phyloP scores from a whole-genome alignment of 78 protist species.

The Emiliania huxleyi region DNA sequence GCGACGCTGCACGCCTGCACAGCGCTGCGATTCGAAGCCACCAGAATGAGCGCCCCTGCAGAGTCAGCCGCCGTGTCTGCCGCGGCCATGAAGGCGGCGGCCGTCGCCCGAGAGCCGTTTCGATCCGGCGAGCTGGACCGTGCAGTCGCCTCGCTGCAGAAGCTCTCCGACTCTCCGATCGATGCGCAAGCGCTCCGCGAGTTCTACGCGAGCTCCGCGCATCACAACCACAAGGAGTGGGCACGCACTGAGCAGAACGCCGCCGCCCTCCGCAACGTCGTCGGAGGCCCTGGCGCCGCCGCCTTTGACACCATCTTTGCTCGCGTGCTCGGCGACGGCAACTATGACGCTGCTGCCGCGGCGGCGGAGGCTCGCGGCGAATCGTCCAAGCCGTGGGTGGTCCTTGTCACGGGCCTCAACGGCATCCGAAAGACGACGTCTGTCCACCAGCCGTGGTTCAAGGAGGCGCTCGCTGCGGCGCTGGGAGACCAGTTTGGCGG shows the following conservation, averaged over 20 bases:
- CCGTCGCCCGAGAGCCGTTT: too few species aligned
- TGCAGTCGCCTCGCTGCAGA: too few species aligned
- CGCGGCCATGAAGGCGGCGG: too few species aligned
- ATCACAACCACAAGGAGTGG: conserved; percentile 49
- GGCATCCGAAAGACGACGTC: conserved; percentile 37
- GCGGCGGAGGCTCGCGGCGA: neutral
- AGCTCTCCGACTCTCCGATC: too few species aligned
- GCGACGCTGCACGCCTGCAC: too few species aligned
- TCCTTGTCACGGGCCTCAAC: conserved; percentile 34
- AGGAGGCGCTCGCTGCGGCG: neutral
- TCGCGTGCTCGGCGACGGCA: conserved; percentile 23
- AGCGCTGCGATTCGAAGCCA: too few species aligned
- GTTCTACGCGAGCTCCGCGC: too few species aligned
- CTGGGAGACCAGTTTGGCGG: neutral
- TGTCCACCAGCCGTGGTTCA: conserved; percentile 35
- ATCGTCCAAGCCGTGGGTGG: neutral
- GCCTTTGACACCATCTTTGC: neutral
- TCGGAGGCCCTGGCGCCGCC: conserved; percentile 28
- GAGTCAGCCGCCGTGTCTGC: too few species aligned
- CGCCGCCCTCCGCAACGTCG: neutral
- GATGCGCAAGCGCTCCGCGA: too few species aligned
- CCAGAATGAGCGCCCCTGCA: too few species aligned
- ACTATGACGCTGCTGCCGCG: neutral
- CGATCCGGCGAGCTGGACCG: too few species aligned
- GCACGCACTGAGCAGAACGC: neutral